A percentile compares a stretch with the other conserved stretches of the same genome.
phyloP scores from a whole-genome alignment of 192 early-diverging fungal species.

The Mortierella hygrophila region DNA sequence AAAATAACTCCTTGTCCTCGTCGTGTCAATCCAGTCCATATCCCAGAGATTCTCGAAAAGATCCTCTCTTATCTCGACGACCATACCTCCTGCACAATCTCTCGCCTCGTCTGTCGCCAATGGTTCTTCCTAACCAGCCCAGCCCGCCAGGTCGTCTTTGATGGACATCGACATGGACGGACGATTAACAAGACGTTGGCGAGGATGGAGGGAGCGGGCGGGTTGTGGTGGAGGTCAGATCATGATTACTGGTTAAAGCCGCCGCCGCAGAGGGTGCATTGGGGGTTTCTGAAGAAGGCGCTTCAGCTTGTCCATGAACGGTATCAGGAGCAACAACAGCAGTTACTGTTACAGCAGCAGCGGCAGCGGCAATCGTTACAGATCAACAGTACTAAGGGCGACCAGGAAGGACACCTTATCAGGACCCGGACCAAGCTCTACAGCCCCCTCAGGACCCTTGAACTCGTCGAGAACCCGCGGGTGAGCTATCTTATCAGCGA shows the following conservation, averaged over 20 bases:
- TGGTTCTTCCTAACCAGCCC: neutral
- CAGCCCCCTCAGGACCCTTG: neutral
- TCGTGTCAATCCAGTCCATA: neutral
- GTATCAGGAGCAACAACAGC: neutral
- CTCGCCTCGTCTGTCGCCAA: neutral
- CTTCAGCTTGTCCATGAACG: neutral
- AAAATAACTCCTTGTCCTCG: neutral
- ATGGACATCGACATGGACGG: neutral
- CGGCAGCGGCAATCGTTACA: neutral
- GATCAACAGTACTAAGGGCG: neutral
- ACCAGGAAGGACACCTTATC: neutral
- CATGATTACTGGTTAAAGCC: neutral
- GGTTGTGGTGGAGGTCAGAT: neutral
- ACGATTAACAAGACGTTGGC: neutral
- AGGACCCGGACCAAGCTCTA: neutral
- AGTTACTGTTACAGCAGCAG: neutral
- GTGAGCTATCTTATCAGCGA: conserved; percentile 1
- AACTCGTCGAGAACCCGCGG: neutral
- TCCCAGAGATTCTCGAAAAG: neutral
- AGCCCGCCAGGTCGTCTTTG: neutral
- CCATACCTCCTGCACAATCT: neutral
- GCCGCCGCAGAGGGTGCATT: neutral
- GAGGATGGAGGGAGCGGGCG: neutral
- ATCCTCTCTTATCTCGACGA: neutral
- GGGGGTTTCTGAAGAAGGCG: neutral